Evolutionary conservation across 2,329 filamentous ascomycete genomes (phyloP), one percentile per base, ranked within the genome.

Genomic region (Ophiostoma montium): DNA sequence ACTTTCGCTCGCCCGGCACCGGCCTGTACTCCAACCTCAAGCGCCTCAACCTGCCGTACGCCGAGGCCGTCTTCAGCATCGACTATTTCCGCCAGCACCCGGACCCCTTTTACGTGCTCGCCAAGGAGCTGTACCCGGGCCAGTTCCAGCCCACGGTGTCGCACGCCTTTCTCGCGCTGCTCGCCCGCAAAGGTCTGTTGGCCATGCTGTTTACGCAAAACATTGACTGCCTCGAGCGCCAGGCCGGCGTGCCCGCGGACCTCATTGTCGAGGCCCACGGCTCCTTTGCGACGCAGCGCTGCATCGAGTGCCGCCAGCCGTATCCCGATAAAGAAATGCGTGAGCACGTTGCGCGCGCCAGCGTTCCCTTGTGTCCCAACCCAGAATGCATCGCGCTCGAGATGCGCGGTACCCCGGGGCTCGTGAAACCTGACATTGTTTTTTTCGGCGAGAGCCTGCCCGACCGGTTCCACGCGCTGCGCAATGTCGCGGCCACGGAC

Each of bases 191-290:
- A 66, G 79, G 78, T 4, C 69, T 90, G 36, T 69, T 98, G 21
- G 69, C 83, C 56, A 92, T 88, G 70, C 76, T 92, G 48, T 98
- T 96, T 64, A 95, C 92, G 0, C 92, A 98, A 62, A 98, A 98
- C 61, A 96, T 98, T 57, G 92, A 98, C 67, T 95, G 88, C 59
- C 74, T 98, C 12, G 92, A 98, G 66, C 78, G 89, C 19, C 74
- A 78, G 56, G 92, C 90, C 12, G 92, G 92, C 23, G 80, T 98
- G 1, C 85, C 88, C 0, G 73, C 70, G 0, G 80, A 90, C 2
- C 80, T 76, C 63, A 89, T 98, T 46, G 74, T 98, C 31, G 90
- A 96, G 65, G 92, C 92, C 0, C 92, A 98, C 63, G 92, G 92
- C 42, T 95, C 87, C 62, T 98, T 96, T 62, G 90, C 90, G 19